These are phyloP conservation scores for Simmondsia chinensis DNA, from an alignment of 148 eudicot genomes.

Conservation along the genomic window DNA sequence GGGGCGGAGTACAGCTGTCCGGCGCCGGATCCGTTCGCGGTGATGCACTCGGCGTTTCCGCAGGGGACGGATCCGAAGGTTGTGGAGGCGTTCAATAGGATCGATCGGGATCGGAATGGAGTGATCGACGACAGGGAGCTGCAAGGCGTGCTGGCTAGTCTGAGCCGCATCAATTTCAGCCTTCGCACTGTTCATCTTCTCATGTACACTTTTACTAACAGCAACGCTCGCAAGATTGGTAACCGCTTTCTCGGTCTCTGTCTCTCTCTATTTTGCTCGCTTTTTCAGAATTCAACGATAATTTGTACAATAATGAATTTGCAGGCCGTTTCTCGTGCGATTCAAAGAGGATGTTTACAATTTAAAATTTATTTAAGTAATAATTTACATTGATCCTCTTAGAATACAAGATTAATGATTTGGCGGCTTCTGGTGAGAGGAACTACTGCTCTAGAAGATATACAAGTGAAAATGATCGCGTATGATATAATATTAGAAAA, in stretches of 20 bases:
- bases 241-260: background rate
- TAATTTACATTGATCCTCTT: background rate
- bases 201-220: slow-evolving; percentile 21
- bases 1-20: too few relatives aligned
- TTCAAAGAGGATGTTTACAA: background rate
- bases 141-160: slow-evolving; percentile 15
- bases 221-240: slow-evolving; percentile 15
- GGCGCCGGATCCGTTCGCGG: slow-evolving; percentile 15
- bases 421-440: too few relatives aligned
- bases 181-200: slow-evolving; percentile 29
- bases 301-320: background rate
- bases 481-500: too few relatives aligned
- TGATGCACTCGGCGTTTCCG: slow-evolving; percentile 20
- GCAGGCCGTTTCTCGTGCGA: background rate
- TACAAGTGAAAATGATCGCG: too few relatives aligned
- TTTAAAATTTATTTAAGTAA: too few relatives aligned
- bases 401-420: background rate
- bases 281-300: background rate
- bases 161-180: slow-evolving; percentile 14
- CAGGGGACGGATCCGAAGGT: slow-evolving; percentile 29
- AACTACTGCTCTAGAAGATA: too few relatives aligned
- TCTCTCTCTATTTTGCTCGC: slow-evolving; percentile 10
- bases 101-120: slow-evolving; percentile 21
- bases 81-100: slow-evolving; percentile 18
- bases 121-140: slow-evolving; percentile 20